Evolutionary conservation across 306 rosid genomes (phyloP), one percentile per base, ranked within the genome.

Genomic region (Trifolium subterraneum): DNA sequence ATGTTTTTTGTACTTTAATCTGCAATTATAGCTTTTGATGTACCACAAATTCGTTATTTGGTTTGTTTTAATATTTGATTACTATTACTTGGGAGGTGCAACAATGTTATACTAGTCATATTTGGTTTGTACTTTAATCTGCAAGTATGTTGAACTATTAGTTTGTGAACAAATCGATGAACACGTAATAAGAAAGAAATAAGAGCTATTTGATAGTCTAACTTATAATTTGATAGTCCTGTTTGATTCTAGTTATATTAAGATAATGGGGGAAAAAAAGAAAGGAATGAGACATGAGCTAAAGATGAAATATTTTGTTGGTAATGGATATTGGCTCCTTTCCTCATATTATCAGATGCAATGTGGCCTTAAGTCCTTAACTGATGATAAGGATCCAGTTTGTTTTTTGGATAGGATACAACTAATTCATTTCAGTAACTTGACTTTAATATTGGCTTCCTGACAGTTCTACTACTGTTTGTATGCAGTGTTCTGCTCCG

Each of bases 401-500:
- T 35, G 58, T 41, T 9, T 47, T 33, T 25, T 42, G 60, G 60
- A 27, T 41, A 12, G 36, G 55, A 63, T 61, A 20, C 16, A 7
- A 48, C 39, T 77, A 27, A 25, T 48, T 62, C 58, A 27, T 27
- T 19, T 50, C 27, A 56, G 39, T 10, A 54, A 45, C 48, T 42
- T 67, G 36, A 76, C 38, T 63, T 70, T 18, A 51, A 25, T 61
- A 62, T n/a, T 95, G 99, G 99, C 85, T 92, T 47, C 97, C 93
- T 18, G 99, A 95, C 82, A 95, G 98, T 84, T 86, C 97, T 64
- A 72, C 90, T 13, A 71, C 82, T 6, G 84, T 51, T 82, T 92
- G 99, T 77, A 90, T 92, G 97, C 99, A 95, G 80, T 95, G 98
- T 73, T 79, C 78, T 76, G 81, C 90, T 55, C 86, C 82, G 4